These are phyloP conservation scores for Parastagonospora nodorum DNA, from an alignment of 2,329 filamentous ascomycete genomes.

Conservation along the genomic window DNA sequence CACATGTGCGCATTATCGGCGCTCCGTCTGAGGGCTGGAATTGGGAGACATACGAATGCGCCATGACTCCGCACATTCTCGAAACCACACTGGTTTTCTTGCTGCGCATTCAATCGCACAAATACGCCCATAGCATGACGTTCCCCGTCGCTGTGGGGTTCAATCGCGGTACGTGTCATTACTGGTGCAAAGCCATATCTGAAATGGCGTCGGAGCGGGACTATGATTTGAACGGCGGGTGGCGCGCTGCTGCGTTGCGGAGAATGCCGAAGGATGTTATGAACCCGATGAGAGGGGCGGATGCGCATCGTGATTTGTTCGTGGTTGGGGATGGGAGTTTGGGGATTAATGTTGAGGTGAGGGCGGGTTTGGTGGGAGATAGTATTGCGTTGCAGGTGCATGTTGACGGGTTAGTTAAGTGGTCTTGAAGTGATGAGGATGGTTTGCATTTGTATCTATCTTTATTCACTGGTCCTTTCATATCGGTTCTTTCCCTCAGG, in stretches of 20 bases:
- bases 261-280: slow-evolving; percentile 19
- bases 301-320: slow-evolving; percentile 28
- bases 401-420: slow-evolving; percentile 26
- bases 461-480: too few species aligned
- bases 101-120: slow-evolving; percentile 19
- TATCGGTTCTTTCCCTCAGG: too few species aligned
- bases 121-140: slow-evolving; percentile 17
- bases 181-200: slow-evolving; percentile 28
- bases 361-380: slow-evolving; percentile 25
- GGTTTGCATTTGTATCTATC: too few species aligned
- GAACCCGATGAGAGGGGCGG: slow-evolving; percentile 15
- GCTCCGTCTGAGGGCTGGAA: slow-evolving; percentile 18
- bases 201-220: slow-evolving; percentile 7
- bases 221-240: slow-evolving; percentile 1
- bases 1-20: slow-evolving; percentile 22
- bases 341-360: slow-evolving; percentile 24
- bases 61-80: slow-evolving; percentile 13
- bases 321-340: slow-evolving; percentile 12
- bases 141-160: slow-evolving; percentile 29
- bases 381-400: slow-evolving; percentile 22
- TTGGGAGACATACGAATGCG: slow-evolving; percentile 16
- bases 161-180: slow-evolving; percentile 24
- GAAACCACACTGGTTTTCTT: slow-evolving; percentile 21
- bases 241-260: slow-evolving; percentile 18
- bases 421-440: neutral